Conservation (phyloP, 441 rosid species). For the Brassica balearica region DNA sequence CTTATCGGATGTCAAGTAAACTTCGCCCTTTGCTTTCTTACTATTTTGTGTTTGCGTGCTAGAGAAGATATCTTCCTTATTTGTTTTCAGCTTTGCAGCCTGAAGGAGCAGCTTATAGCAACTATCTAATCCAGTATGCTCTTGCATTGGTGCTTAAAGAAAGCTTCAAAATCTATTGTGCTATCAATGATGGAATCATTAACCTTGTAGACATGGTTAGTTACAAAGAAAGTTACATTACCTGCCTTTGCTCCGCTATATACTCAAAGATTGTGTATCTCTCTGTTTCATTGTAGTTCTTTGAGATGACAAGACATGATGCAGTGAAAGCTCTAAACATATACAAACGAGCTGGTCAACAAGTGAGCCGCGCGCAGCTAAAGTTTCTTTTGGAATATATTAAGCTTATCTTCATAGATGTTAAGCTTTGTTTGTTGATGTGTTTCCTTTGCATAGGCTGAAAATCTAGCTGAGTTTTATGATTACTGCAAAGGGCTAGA, state of each 20-base stretch:
- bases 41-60: background rate
- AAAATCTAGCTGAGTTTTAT: constrained; percentile 77
- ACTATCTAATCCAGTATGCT: constrained; percentile 81
- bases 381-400: background rate
- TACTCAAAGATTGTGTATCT: constrained; percentile 1
- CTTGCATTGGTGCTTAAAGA: constrained; percentile 87
- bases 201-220: constrained; percentile 87
- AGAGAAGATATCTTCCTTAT: background rate
- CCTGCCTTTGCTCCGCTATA: background rate
- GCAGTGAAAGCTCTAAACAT: constrained; percentile 79
- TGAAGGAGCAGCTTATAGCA: constrained; percentile 75
- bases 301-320: constrained; percentile 87
- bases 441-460: constrained; percentile 55
- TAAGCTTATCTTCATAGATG: background rate
- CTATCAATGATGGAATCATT: constrained; percentile 88
- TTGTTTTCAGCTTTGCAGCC: constrained; percentile 57
- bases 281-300: constrained; percentile 56
- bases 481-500: constrained; percentile 87
- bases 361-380: constrained; percentile 50
- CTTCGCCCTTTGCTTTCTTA: background rate
- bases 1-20: constrained; percentile 77
- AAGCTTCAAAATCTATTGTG: constrained; percentile 91
- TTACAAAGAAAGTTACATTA: background rate
- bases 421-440: constrained; percentile 12
- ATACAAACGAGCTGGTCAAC: constrained; percentile 85